Percentiles rank a stretch among this genome's conserved stretches.
phyloP scores from a whole-genome alignment of 2,329 filamentous ascomycete genomes.

The Aspergillus brunneoviolaceus region DNA sequence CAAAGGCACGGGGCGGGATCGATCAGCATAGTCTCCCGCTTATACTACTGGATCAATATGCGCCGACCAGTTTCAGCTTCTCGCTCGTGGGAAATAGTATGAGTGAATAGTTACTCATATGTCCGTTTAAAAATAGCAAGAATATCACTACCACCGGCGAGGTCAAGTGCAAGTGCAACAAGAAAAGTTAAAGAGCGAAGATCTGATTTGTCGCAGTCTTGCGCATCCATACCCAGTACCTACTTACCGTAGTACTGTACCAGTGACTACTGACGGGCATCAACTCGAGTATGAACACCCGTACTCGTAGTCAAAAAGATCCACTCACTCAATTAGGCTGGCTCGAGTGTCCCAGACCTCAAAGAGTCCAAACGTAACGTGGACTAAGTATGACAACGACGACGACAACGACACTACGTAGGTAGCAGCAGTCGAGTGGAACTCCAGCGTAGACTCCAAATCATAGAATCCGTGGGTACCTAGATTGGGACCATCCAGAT shows the following conservation, averaged over 20 bases:
- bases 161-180: not conserved
- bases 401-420: not conserved
- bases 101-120: not conserved
- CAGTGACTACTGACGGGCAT: no score
- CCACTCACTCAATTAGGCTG: not conserved
- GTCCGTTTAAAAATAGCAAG: not conserved
- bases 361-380: no score
- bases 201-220: not conserved
- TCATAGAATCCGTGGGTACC: not conserved
- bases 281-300: not conserved
- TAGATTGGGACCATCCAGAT: slow-evolving; percentile 1
- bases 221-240: not conserved
- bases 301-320: not conserved
- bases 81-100: not conserved
- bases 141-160: not conserved
- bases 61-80: not conserved
- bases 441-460: not conserved
- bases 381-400: no score
- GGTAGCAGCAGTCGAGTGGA: not conserved
- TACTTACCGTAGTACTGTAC: no score
- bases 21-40: not conserved
- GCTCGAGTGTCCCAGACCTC: not conserved
- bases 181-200: not conserved
- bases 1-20: not conserved
- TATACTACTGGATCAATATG: not conserved